Percentiles rank a stretch among this genome's conserved stretches.
These are phyloP conservation scores for Sugiyamaella mastotermitis DNA, from an alignment of 805 yeast genomes.

Conservation along the genomic window DNA sequence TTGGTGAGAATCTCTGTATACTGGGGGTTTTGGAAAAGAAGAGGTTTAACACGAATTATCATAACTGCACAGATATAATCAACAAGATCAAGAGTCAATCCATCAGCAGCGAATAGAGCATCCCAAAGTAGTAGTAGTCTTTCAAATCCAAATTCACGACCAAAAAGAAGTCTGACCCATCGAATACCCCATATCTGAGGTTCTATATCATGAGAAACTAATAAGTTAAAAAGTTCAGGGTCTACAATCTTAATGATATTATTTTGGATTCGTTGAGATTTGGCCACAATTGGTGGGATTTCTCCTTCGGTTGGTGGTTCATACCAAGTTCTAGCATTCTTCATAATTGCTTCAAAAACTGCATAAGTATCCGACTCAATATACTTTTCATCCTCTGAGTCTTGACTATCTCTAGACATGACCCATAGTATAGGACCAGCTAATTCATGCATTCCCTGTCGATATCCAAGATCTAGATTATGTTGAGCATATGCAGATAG, in stretches of 20 bases:
- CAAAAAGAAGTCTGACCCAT: slow-evolving; percentile 32
- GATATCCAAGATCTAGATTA: slow-evolving; percentile 42
- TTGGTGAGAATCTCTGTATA: slow-evolving; percentile 19
- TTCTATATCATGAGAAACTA: slow-evolving; percentile 25
- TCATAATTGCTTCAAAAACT: slow-evolving; percentile 28
- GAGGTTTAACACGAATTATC: slow-evolving; percentile 26
- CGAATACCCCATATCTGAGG: slow-evolving; percentile 35
- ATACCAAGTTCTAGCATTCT: slow-evolving; percentile 28
- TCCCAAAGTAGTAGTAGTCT: slow-evolving; percentile 30
- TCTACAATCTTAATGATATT: slow-evolving; percentile 24
- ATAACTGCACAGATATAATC: slow-evolving; percentile 31
- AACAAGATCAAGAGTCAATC: slow-evolving; percentile 24
- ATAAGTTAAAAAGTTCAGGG: slow-evolving; percentile 24
- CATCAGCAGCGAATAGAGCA: slow-evolving; percentile 30
- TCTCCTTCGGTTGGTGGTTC: slow-evolving; percentile 10
- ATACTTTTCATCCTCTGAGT: slow-evolving; percentile 3
- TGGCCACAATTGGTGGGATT: slow-evolving; percentile 26
- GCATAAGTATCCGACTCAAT: slow-evolving; percentile 29
- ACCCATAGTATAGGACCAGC: slow-evolving; percentile 39
- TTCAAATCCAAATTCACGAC: slow-evolving; percentile 30
- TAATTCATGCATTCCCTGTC: slow-evolving; percentile 53
- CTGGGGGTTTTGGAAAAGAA: slow-evolving; percentile 13
- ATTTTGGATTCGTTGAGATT: slow-evolving; percentile 29
- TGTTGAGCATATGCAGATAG: slow-evolving; percentile 43
- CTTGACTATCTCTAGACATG: slow-evolving; percentile 3